These are phyloP conservation scores for Neofusicoccum parvum DNA, from an alignment of 2,329 filamentous ascomycete genomes.

Conservation along the genomic window DNA sequence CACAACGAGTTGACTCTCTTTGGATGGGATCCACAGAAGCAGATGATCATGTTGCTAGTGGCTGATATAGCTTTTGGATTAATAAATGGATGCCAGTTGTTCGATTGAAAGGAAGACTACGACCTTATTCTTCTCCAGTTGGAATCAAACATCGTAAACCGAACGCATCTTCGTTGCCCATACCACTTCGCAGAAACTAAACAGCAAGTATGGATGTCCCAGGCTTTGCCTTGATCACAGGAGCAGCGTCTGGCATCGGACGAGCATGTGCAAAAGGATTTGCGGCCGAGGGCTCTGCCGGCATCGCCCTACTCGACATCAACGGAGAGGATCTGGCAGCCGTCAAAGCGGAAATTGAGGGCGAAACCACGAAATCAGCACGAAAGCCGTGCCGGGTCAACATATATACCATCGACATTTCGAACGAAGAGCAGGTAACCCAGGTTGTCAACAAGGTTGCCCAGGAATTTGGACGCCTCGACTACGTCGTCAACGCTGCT, in stretches of 20 bases:
- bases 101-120: too few relatives aligned
- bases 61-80: too few relatives aligned
- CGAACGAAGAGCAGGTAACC: slow-evolving; percentile 25
- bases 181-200: too few relatives aligned
- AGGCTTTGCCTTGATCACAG: slow-evolving; percentile 29
- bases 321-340: slow-evolving; percentile 24
- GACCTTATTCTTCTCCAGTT: too few relatives aligned
- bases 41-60: too few relatives aligned
- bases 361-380: background rate
- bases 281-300: slow-evolving; percentile 27
- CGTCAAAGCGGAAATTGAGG: slow-evolving; percentile 26
- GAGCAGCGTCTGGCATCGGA: slow-evolving; percentile 29
- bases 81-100: too few relatives aligned
- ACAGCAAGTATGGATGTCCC: slow-evolving; percentile 28
- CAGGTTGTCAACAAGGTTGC: slow-evolving; percentile 31
- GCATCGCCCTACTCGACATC: slow-evolving; percentile 28
- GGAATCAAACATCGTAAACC: too few relatives aligned
- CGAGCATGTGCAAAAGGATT: slow-evolving; percentile 28
- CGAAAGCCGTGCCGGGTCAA: too few relatives aligned
- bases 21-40: too few relatives aligned
- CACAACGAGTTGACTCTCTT: too few relatives aligned
- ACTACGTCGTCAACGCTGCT: slow-evolving; percentile 47
- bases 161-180: too few relatives aligned
- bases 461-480: slow-evolving; percentile 39
- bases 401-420: too few relatives aligned